phyloP scores from a whole-genome alignment of 2,329 filamentous ascomycete species.

The Dactylellina parvicollis region DNA sequence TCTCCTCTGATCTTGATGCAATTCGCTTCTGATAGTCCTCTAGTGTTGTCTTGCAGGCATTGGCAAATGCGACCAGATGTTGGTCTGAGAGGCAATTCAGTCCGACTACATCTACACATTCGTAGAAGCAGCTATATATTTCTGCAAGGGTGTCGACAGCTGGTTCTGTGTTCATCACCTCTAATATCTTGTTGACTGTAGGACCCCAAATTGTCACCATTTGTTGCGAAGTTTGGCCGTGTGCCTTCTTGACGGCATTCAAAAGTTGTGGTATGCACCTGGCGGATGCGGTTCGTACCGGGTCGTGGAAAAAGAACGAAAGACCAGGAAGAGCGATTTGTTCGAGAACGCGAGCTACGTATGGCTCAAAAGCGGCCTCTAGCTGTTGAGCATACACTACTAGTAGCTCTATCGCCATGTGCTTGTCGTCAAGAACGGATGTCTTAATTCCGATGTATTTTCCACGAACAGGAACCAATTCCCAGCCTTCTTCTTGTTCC shows the following conservation, averaged over 20 bases:
- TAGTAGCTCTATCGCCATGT: constrained; percentile 98
- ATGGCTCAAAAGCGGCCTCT: constrained; percentile 90
- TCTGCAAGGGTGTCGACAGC: constrained; percentile 95
- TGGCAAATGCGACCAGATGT: constrained; percentile 88
- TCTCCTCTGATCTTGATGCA: constrained; percentile 82
- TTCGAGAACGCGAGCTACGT: constrained; percentile 92
- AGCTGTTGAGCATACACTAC: constrained; percentile 97
- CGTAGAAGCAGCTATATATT: constrained; percentile 99
- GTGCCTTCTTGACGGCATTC: constrained; percentile 91
- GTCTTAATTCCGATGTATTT: constrained; percentile 99
- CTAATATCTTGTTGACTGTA: constrained; percentile 88
- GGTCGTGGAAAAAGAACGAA: constrained; percentile 99
- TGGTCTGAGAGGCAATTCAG: constrained; percentile 79
- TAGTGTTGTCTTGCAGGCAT: constrained; percentile 82
- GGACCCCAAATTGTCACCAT: constrained; percentile 83
- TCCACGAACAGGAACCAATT: constrained; percentile 93
- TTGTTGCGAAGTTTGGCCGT: constrained; percentile 80
- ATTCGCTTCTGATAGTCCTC: constrained; percentile 94
- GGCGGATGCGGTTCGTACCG: constrained; percentile 91
- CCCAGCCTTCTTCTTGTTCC: constrained; percentile 96
- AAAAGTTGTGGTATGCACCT: constrained; percentile 93
- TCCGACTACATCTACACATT: constrained; percentile 92
- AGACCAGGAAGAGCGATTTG: constrained; percentile 93
- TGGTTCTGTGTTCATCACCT: constrained; percentile 86
- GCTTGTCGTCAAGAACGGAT: constrained; percentile 95